A percentile compares a stretch with the other conserved stretches of the same genome.
Conservation (phyloP, 345 rosid species). For the Hirschfeldia incana region DNA sequence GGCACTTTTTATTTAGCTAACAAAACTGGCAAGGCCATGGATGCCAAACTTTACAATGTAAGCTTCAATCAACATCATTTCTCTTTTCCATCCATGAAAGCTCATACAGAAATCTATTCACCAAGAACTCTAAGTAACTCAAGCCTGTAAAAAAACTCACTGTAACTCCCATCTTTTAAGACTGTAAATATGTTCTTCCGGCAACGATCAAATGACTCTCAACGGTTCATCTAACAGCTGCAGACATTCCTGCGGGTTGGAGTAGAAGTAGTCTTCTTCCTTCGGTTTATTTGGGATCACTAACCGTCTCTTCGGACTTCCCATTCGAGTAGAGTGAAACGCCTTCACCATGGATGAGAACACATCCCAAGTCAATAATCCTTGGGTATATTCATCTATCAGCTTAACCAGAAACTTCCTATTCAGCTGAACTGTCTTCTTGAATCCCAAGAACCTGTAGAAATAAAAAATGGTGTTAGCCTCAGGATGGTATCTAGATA, state of each 20-base stretch:
- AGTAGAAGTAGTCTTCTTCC: constrained; percentile 94
- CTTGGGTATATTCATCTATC: constrained; percentile 63
- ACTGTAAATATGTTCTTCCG: background rate
- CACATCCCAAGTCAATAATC: constrained; percentile 80
- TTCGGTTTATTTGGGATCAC: constrained; percentile 76
- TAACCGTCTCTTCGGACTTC: constrained; percentile 62
- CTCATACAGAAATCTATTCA: constrained; percentile 25
- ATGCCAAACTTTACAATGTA: constrained; percentile 38
- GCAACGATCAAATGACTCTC: constrained; percentile 27
- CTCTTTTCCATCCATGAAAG: constrained; percentile 25
- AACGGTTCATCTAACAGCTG: constrained; percentile 70
- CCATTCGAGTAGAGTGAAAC: constrained; percentile 70
- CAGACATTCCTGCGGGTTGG: constrained; percentile 92
- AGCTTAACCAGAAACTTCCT: constrained; percentile 69
- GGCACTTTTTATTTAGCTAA: constrained; percentile 17
- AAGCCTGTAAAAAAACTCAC: constrained; percentile 24
- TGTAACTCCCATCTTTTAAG: constrained; percentile 12
- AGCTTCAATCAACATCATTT: constrained; percentile 15
- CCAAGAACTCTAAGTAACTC: constrained; percentile 23
- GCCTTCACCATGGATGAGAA: constrained; percentile 71
- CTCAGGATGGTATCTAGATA: background rate
- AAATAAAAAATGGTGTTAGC: constrained; percentile 1
- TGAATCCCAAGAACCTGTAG: constrained; percentile 86
- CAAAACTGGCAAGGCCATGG: constrained; percentile 41
- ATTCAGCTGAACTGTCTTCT: constrained; percentile 72